Evolutionary conservation across 352 stramenopile species (phyloP).

Genomic region (Pythium apleroticum): DNA sequence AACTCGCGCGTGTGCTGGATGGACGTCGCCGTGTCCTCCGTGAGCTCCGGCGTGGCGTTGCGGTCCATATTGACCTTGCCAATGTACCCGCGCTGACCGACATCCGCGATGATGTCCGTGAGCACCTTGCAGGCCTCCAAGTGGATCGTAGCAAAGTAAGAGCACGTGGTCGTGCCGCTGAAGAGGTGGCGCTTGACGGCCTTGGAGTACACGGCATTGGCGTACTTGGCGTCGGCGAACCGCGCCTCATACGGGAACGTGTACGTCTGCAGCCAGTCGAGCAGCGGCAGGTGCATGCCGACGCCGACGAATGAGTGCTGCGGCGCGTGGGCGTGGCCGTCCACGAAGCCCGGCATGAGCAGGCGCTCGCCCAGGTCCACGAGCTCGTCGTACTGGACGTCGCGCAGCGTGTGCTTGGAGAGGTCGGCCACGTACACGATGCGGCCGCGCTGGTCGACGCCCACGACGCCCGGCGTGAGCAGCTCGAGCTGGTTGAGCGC

Average conservation of each 20-base stretch:
- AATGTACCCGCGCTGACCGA: conserved; percentile 89
- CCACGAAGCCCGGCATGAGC: conserved; percentile 92
- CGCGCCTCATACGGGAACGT: conserved; percentile 93
- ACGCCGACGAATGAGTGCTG: conserved; percentile 94
- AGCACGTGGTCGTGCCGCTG: conserved; percentile 92
- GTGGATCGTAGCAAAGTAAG: conserved; percentile 94
- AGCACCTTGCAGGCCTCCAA: conserved; percentile 90
- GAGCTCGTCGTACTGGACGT: conserved; percentile 35
- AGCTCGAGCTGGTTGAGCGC: conserved; percentile 58
- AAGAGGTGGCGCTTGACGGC: conserved; percentile 84
- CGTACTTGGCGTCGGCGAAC: conserved; percentile 63
- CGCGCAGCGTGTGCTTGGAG: conserved; percentile 21
- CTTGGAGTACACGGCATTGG: conserved; percentile 84
- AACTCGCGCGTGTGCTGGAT: conserved; percentile 87
- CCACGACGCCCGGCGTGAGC: conserved; percentile 63
- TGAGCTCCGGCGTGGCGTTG: conserved; percentile 80
- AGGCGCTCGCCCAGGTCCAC: conserved; percentile 75
- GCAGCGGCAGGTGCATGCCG: conserved; percentile 91
- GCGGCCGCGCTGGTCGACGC: conserved; percentile 41
- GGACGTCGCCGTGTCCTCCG: conserved; percentile 84
- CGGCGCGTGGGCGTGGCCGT: conserved; percentile 93
- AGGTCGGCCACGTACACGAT: conserved; percentile 57
- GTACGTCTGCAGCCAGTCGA: conserved; percentile 94
- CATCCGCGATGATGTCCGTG: conserved; percentile 75
- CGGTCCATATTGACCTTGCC: conserved; percentile 97